Evolutionary conservation across 2,329 filamentous ascomycete genomes (phyloP), one percentile per base, ranked within the genome.

Genomic region (Hypomyces rosellus): DNA sequence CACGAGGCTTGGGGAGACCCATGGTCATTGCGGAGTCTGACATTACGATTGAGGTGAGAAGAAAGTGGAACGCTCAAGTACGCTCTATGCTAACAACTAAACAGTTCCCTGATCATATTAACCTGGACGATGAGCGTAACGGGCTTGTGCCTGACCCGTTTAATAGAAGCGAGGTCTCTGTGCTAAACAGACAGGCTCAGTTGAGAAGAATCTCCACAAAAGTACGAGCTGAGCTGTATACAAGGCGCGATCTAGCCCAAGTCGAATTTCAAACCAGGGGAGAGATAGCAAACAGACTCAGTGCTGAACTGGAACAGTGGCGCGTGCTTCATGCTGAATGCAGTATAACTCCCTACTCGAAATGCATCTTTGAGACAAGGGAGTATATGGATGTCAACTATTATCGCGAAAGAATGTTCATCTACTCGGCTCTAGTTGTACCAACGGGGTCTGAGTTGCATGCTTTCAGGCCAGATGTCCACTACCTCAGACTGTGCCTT

Each of bases 351-450:
- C 25, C 46, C 20, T 44, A 50, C 12, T 50, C 48, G 2, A 25
- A 37, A 2, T 50, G 48, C 25, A 50, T 50, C 16, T 50, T 50
- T 41, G 22, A 46, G 25, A 50, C 48, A 11, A 46, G 15, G 18
- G 48, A 50, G 30, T 50, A 50, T 14, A 50, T 50, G 48, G 48
- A 46, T 16, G 48, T 50, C 6, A 50, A 50, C 20, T 50, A 45
- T 41, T 30, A 46, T 22, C 43, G 48, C 11, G 48, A 50, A 38
- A 50, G 40, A 20, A 44, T 50, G 16, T 50, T 50, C 20, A 50
- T 50, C 30, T 50, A 41, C 38, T 50, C 48, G 34, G 40, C 48
- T 3, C 38, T 50, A 9, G 48, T 50, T 11, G 48, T 50, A 3
- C 48, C 48, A 11, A 46, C 48, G 12, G 48, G 38, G n/a, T 36